These are phyloP conservation scores for Aspergillus sclerotiicarbonarius DNA, from an alignment of 495 filamentous ascomycete genomes.

Conservation along the genomic window DNA sequence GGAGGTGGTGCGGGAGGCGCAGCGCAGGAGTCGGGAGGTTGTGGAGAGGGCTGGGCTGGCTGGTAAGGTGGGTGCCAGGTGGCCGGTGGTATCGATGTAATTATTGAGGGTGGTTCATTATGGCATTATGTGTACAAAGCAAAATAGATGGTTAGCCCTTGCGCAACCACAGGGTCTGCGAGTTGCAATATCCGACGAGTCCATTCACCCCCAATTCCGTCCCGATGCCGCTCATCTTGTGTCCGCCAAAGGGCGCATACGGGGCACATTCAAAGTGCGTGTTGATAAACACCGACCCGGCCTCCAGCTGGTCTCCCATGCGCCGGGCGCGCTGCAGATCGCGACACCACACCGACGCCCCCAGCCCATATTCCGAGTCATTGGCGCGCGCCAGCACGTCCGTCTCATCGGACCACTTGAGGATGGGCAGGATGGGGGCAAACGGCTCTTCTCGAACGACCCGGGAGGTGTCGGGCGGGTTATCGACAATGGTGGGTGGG, in stretches of 20 bases:
- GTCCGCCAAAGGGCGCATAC: constrained; percentile 56
- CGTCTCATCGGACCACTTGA: constrained; percentile 50
- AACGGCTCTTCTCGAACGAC: constrained; percentile 45
- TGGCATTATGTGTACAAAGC: too few relatives aligned
- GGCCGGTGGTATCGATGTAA: constrained; percentile 25
- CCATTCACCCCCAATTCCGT: constrained; percentile 59
- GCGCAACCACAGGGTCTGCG: constrained; percentile 33
- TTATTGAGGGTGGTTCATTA: not conserved
- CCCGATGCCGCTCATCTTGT: constrained; percentile 63
- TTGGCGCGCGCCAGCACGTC: constrained; percentile 56
- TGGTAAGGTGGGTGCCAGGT: constrained; percentile 36
- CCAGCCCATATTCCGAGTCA: constrained; percentile 50
- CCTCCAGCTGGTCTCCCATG: constrained; percentile 49
- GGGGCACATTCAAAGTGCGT: constrained; percentile 42
- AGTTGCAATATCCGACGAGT: constrained; percentile 54
- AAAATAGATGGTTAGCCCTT: constrained; percentile 8
- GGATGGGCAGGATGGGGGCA: constrained; percentile 51
- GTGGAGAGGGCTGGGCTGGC: constrained; percentile 40
- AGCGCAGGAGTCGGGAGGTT: constrained; percentile 38
- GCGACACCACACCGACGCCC: constrained; percentile 51
- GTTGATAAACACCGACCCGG: constrained; percentile 58
- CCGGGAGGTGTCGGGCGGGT: constrained; percentile 47
- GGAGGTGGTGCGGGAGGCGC: constrained; percentile 34
- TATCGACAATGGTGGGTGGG: constrained; percentile 53
- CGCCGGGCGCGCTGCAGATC: constrained; percentile 46